phyloP scores from a whole-genome alignment of 305 asterid genomes.

The Striga hermonthica region DNA sequence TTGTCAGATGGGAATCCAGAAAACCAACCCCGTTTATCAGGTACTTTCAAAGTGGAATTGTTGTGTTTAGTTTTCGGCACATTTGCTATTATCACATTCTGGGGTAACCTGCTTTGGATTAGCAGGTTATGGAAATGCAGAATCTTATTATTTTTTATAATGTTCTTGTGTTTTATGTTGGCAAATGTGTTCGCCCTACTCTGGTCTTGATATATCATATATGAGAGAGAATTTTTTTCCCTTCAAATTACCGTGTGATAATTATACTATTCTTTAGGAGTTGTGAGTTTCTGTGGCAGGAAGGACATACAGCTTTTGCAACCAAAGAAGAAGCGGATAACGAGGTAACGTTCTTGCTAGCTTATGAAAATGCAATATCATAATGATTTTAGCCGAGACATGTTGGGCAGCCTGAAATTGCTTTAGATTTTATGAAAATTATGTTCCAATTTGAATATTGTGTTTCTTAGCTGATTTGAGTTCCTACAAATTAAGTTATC shows the following conservation, averaged over 20 bases:
- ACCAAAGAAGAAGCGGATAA: constrained; percentile 85
- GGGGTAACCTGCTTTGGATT: not conserved
- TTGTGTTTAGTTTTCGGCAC: constrained; percentile 19
- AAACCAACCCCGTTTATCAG: constrained; percentile 96
- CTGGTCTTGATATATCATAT: not conserved
- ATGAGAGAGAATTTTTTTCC: not conserved
- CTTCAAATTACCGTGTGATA: constrained; percentile 12
- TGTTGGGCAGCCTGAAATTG: not conserved
- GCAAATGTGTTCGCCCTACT: not conserved
- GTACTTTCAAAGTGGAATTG: constrained; percentile 35
- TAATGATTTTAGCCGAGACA: not conserved
- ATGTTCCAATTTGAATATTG: too few species aligned
- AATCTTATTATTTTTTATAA: constrained; percentile 8
- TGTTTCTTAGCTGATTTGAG: too few species aligned
- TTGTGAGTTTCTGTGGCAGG: constrained; percentile 97
- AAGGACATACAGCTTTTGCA: constrained; percentile 98
- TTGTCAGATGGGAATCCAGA: constrained; percentile 85
- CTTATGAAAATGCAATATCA: constrained; percentile 9
- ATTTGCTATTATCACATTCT: constrained; percentile 9
- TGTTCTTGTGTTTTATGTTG: constrained; percentile 12
- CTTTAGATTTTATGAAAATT: too few species aligned
- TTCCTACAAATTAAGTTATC: too few species aligned
- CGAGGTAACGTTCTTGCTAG: constrained; percentile 51
- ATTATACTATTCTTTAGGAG: constrained; percentile 52
- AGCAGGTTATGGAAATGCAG: not conserved